Evolutionary conservation across 176 grass and related monocot genomes (phyloP), one percentile per base, ranked within the genome.

Genomic region (Areca catechu): DNA sequence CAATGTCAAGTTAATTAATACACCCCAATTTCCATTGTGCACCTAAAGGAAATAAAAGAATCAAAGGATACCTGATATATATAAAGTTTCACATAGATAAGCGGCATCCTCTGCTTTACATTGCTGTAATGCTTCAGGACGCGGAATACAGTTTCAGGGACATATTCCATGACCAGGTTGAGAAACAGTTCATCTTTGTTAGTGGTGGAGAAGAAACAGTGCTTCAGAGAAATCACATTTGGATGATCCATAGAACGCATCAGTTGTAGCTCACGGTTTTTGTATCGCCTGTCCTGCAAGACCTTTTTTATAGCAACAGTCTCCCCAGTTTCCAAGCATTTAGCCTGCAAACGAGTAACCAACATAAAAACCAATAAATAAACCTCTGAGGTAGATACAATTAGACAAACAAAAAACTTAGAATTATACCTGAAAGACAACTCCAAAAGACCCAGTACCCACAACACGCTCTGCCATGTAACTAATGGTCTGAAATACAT

Each of bases 91-190:
- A 96, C 83, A 82, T 87, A 96, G 59, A 90, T 74, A 58, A 96
- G 74, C 4, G 91, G 91, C 86, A 96, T 96, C 60, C 91, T 81
- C 69, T 96, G 91, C 61, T 90, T 96, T 66, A 86, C 89, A 27
- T 86, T 96, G 77, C 91, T 96, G 54, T 90, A 96, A 76, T 96
- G 91, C 60, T 89, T 96, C 77, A 96, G 61, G 19, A 96, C 86
- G 7, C 80, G 79, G 81, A 87, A 90, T 24, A 96, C 51, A 7
- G 86, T 90, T 69, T 96, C 91, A 15, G 91, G 91, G 24, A 96
- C 91, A 17, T 84, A 96, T 48, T 96, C 91, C 91, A 96, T 96
- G 25, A 96, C 91, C 63, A 96, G 69, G 72, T 96, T 96, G 49
- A 96, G 91, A 63, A 96, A 96, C 70, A 96, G 83, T 62, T 96